phyloP scores from a whole-genome alignment of 306 rosid species.

The Quercus ilex region DNA sequence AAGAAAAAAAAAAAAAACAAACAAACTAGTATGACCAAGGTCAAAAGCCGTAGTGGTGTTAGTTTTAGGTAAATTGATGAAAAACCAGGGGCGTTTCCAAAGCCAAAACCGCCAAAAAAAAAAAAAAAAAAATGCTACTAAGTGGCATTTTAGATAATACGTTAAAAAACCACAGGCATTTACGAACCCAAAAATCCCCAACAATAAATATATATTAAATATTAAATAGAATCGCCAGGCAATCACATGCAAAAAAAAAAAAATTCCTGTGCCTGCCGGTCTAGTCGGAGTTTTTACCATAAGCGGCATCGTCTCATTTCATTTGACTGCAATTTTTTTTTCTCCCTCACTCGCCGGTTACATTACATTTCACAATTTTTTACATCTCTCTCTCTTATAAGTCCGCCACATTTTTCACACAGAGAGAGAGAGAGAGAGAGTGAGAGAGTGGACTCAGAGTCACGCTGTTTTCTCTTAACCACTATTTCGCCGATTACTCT shows the following conservation, averaged over 20 bases:
- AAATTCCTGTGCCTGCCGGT: conserved; percentile 59
- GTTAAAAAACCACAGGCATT: conserved; percentile 7
- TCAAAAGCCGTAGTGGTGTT: too few relatives aligned
- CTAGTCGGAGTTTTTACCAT: conserved; percentile 15
- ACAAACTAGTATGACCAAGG: too few relatives aligned
- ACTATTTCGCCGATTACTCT: conserved; percentile 11
- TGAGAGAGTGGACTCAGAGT: conserved; percentile 38
- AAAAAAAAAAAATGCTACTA: too few relatives aligned
- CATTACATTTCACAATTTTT: neutral
- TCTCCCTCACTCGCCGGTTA: conserved; percentile 38
- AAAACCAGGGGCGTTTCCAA: too few relatives aligned
- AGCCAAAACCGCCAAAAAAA: too few relatives aligned
- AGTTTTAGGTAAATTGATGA: too few relatives aligned
- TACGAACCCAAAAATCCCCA: neutral
- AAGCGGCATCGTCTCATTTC: conserved; percentile 30
- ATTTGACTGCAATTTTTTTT: neutral
- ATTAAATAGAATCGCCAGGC: conserved; percentile 34
- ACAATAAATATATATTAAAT: conserved; percentile 11
- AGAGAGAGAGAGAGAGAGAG: too few relatives aligned
- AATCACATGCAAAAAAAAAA: conserved; percentile 35
- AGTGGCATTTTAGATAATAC: conserved; percentile 20
- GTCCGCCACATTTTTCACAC: conserved; percentile 20
- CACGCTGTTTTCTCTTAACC: conserved; percentile 16
- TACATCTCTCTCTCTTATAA: neutral
- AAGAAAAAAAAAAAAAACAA: too few relatives aligned